A percentile compares a stretch with the other conserved stretches of the same genome.
Evolutionary conservation across 2,329 filamentous ascomycete species (phyloP).

Genomic region (Rutstroemia sp.): DNA sequence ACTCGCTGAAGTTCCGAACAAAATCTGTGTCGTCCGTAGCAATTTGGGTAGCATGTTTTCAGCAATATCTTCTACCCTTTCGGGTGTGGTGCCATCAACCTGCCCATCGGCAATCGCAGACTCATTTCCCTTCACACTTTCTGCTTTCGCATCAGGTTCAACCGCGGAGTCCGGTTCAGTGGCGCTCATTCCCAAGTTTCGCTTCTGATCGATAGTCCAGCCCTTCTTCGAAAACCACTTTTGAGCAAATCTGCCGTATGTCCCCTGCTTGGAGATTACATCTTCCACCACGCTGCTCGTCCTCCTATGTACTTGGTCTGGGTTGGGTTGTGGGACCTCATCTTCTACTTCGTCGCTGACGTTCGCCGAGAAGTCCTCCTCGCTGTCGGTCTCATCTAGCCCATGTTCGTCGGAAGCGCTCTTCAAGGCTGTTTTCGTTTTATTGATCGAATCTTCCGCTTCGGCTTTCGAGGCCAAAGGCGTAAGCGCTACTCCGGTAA

Average conservation of each 20-base stretch:
- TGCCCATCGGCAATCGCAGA: neutral
- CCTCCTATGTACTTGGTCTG: conserved; percentile 16
- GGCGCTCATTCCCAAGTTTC: conserved; percentile 60
- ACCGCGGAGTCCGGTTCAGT: conserved; percentile 18
- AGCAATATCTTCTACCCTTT: conserved; percentile 14
- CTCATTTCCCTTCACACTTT: neutral
- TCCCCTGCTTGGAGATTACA: conserved; percentile 74
- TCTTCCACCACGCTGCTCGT: conserved; percentile 72
- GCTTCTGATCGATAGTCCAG: conserved; percentile 66
- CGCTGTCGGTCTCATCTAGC: conserved; percentile 35
- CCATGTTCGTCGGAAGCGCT: conserved; percentile 27
- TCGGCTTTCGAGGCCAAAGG: conserved; percentile 72
- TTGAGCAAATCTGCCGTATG: conserved; percentile 82
- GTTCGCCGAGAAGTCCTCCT: conserved; percentile 34
- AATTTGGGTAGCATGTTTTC: conserved; percentile 67
- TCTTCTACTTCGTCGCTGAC: conserved; percentile 39
- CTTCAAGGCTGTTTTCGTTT: conserved; percentile 44
- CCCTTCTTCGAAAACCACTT: conserved; percentile 86
- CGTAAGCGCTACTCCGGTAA: conserved; percentile 86
- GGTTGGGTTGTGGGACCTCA: conserved; percentile 14
- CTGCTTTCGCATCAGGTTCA: neutral
- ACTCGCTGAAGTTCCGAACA: conserved; percentile 74
- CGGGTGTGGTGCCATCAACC: neutral
- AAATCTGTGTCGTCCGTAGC: conserved; percentile 72
- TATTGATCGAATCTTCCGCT: conserved; percentile 62